Percentiles rank a stretch among this genome's conserved stretches.
phyloP scores from a whole-genome alignment of 225 moss, liverwort and hornwort species.

The Antitrichia curtipendula region DNA sequence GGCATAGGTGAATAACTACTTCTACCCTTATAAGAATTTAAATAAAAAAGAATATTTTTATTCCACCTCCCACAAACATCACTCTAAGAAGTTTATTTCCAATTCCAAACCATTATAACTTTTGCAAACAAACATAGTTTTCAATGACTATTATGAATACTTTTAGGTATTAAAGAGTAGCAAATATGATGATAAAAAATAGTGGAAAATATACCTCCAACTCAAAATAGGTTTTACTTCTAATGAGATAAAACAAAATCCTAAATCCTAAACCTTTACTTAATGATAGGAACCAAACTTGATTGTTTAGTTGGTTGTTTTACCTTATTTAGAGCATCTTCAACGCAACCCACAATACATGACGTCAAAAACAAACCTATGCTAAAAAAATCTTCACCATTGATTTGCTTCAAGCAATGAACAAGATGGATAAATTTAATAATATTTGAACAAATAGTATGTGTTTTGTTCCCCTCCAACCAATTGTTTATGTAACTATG shows the following conservation, averaged over 20 bases:
- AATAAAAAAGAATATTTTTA: too few relatives aligned
- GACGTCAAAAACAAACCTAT: background rate
- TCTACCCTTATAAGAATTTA: too few relatives aligned
- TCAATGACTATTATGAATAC: too few relatives aligned
- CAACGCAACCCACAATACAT: background rate
- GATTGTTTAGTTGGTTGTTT: background rate
- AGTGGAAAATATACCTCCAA: too few relatives aligned
- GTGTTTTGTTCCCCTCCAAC: background rate
- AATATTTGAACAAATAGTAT: background rate
- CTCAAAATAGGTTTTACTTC: background rate
- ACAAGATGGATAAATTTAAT: background rate
- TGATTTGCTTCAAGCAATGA: background rate
- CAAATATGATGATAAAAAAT: too few relatives aligned
- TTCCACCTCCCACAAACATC: too few relatives aligned
- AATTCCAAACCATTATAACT: too few relatives aligned
- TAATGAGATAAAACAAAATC: background rate
- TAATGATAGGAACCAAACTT: background rate
- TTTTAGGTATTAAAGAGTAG: background rate
- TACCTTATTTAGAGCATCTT: background rate
- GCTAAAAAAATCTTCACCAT: background rate
- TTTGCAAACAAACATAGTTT: too few relatives aligned
- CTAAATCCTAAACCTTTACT: too few relatives aligned
- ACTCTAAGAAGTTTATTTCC: too few relatives aligned
- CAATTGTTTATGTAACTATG: accelerated
- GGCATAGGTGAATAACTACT: too few relatives aligned